Conservation (phyloP, 2,329 filamentous ascomycete genomes). For the Annulohypoxylon truncatum region DNA sequence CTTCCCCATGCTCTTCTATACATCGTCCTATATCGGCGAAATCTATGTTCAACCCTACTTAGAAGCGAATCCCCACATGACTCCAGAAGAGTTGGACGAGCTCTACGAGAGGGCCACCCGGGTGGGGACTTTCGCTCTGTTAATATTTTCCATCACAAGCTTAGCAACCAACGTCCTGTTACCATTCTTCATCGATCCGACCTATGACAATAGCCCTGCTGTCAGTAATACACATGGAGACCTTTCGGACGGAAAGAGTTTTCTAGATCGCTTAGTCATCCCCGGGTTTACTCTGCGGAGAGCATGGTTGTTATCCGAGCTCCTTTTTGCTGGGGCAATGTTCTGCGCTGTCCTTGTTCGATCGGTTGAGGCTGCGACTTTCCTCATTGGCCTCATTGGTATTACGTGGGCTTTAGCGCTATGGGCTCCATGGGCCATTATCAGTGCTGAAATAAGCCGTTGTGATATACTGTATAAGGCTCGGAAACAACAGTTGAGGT, state of each 20-base stretch:
- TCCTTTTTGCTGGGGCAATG: slow-evolving; percentile 87
- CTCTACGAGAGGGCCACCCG: slow-evolving; percentile 88
- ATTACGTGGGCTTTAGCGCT: slow-evolving; percentile 93
- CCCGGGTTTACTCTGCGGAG: slow-evolving; percentile 87
- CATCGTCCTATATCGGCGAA: slow-evolving; percentile 92
- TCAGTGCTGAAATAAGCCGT: slow-evolving; percentile 89
- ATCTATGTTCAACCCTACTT: slow-evolving; percentile 90
- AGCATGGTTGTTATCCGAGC: slow-evolving; percentile 85
- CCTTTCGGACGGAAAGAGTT: slow-evolving; percentile 53
- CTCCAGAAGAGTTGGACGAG: slow-evolving; percentile 77
- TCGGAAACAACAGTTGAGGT: slow-evolving; percentile 50
- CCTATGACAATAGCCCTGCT: slow-evolving; percentile 68
- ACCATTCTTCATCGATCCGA: slow-evolving; percentile 86
- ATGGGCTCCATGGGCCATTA: slow-evolving; percentile 96
- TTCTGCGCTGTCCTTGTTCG: slow-evolving; percentile 84
- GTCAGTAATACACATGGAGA: slow-evolving; percentile 49
- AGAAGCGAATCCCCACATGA: slow-evolving; percentile 80
- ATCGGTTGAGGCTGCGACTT: slow-evolving; percentile 76
- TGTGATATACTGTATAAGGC: slow-evolving; percentile 72
- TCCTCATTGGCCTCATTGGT: slow-evolving; percentile 83
- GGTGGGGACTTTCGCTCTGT: slow-evolving; percentile 87
- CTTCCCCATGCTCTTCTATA: slow-evolving; percentile 96
- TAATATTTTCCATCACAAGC: slow-evolving; percentile 89
- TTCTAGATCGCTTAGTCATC: slow-evolving; percentile 75
- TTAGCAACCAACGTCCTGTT: slow-evolving; percentile 84